These are phyloP conservation scores for Alternaria burnsii DNA, from an alignment of 2,329 filamentous ascomycete genomes.

Conservation along the genomic window DNA sequence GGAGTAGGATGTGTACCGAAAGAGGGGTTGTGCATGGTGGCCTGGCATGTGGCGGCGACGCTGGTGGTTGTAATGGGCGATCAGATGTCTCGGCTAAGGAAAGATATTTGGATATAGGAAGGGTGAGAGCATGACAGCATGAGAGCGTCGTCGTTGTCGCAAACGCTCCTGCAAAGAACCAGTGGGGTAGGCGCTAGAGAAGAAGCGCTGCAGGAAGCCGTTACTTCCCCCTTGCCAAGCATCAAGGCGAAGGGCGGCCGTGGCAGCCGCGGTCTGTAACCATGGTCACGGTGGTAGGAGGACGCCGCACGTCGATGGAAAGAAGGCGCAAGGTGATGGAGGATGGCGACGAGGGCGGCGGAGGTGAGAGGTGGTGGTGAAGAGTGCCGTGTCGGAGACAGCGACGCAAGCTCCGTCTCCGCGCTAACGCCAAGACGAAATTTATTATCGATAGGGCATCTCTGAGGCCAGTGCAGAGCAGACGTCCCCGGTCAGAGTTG, in stretches of 20 bases:
- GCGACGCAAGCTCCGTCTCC: constrained; percentile 16
- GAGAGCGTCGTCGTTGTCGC: neutral
- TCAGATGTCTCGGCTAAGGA: neutral
- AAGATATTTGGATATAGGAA: neutral
- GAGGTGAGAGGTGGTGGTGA: neutral
- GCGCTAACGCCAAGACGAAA: constrained; percentile 27
- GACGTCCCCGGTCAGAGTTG: constrained; percentile 6
- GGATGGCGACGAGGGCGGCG: neutral
- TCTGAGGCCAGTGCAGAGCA: constrained; percentile 12
- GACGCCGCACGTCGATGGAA: neutral
- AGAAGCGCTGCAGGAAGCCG: constrained; percentile 3
- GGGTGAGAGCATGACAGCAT: neutral
- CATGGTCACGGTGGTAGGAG: neutral
- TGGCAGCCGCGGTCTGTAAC: neutral
- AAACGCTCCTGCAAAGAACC: constrained; percentile 1
- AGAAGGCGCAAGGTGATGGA: neutral
- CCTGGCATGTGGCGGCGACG: neutral
- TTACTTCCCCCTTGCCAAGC: neutral
- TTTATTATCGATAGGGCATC: constrained; percentile 24
- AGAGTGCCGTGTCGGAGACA: constrained; percentile 13
- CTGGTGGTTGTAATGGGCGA: too few relatives aligned
- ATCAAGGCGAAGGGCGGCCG: neutral
- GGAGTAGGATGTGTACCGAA: neutral
- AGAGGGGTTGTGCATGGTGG: neutral
- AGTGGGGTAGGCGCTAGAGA: constrained; percentile 3